Evolutionary conservation across 2,329 filamentous ascomycete species (phyloP).

Genomic region (Gliomastix tumulicola): DNA sequence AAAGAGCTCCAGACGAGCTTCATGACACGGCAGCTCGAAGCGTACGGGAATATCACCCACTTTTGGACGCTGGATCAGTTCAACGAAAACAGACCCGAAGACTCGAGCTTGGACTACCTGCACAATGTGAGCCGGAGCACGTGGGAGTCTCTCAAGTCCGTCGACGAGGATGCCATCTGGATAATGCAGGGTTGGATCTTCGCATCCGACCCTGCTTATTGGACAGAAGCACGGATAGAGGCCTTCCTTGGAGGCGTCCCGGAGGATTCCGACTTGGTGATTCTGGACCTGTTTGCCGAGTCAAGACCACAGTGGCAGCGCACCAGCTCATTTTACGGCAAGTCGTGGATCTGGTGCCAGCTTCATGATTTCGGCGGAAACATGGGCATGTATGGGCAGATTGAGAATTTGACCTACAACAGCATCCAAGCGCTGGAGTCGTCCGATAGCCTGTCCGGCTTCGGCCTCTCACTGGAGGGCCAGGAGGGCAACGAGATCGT

Average conservation of each 20-base stretch:
- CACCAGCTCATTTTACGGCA: conserved; percentile 41
- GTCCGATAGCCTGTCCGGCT: conserved; percentile 34
- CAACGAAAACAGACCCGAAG: not conserved
- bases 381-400: conserved; percentile 41
- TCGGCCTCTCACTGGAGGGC: conserved; percentile 40
- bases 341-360: conserved; percentile 48
- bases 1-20: not conserved
- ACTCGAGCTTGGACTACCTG: not conserved
- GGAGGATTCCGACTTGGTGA: not conserved
- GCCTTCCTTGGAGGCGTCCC: not conserved
- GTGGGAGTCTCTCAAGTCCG: conserved; percentile 37
- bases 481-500: conserved; percentile 47
- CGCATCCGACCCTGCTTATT: conserved; percentile 31
- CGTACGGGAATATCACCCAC: not conserved
- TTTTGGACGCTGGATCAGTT: not conserved
- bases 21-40: not conserved
- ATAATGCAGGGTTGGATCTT: conserved; percentile 47
- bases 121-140: conserved; percentile 17
- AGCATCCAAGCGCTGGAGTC: conserved; percentile 33
- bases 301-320: conserved; percentile 41
- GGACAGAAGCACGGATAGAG: conserved; percentile 24
- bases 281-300: conserved; percentile 16
- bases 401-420: conserved; percentile 38
- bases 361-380: conserved; percentile 43
- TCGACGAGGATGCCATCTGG: conserved; percentile 40